phyloP scores from a whole-genome alignment of 2,329 filamentous ascomycete species.

The Knoxdaviesia proteae region DNA sequence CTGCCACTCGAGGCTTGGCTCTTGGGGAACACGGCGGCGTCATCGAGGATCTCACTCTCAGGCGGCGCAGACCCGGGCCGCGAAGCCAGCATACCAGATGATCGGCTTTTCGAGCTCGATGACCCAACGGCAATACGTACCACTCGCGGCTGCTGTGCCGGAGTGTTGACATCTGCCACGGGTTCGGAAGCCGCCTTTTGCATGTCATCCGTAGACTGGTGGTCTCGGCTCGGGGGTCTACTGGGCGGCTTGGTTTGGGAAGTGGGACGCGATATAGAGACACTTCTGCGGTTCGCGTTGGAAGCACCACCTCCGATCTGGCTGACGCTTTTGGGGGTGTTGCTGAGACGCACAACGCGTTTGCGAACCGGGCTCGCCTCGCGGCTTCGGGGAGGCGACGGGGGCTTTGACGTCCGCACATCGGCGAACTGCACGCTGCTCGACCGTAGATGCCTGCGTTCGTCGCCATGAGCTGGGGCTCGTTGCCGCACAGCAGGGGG shows the following conservation, averaged over 20 bases:
- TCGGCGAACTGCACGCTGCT: conserved; percentile 22
- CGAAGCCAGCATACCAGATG: conserved; percentile 16
- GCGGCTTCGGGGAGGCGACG: conserved; percentile 23
- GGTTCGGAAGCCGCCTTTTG: conserved; percentile 1
- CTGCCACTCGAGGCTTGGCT: too few relatives aligned
- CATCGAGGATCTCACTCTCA: too few relatives aligned
- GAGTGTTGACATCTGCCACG: conserved; percentile 27
- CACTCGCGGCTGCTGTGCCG: conserved; percentile 26
- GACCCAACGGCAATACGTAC: conserved; percentile 34
- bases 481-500: conserved; percentile 19
- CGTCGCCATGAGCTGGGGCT: conserved; percentile 18
- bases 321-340: conserved; percentile 22
- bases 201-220: conserved; percentile 2
- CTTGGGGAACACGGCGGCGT: too few relatives aligned
- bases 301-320: conserved; percentile 12
- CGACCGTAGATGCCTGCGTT: conserved; percentile 24
- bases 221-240: conserved; percentile 19
- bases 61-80: conserved; percentile 6
- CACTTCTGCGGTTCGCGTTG: conserved; percentile 24
- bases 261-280: conserved; percentile 21
- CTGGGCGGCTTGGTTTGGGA: conserved; percentile 13
- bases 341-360: conserved; percentile 35
- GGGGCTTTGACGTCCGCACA: conserved; percentile 15
- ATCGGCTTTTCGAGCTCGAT: conserved; percentile 15
- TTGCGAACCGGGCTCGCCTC: conserved; percentile 33